Conservation (phyloP, 1,284 basidiomycete species). For the Apiotrichum akiyoshidainum region DNA sequence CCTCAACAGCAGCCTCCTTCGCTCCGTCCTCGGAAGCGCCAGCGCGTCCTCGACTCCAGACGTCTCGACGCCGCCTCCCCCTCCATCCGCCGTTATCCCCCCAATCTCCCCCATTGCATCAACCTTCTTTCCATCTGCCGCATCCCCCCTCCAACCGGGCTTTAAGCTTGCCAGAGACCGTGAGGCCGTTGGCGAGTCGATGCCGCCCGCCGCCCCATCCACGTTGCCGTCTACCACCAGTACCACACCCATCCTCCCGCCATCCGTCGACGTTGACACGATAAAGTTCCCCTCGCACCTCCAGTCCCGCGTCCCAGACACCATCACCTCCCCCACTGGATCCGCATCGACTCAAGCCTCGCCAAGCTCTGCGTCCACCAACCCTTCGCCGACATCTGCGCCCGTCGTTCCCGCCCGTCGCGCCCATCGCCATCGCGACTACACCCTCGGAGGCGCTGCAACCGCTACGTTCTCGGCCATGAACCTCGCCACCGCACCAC, state of each 20-base stretch:
- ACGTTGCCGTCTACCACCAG: background rate
- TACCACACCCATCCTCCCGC: background rate
- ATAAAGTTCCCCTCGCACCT: constrained; percentile 32
- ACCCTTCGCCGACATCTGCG: constrained; percentile 1
- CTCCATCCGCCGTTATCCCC: background rate
- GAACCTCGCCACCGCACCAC: constrained; percentile 15
- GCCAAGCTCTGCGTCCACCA: constrained; percentile 4
- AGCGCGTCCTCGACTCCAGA: background rate
- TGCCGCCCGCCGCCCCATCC: constrained; percentile 1
- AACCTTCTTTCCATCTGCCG: background rate
- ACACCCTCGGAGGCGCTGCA: constrained; percentile 14
- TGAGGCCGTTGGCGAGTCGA: background rate
- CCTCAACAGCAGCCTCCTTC: background rate
- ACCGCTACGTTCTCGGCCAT: constrained; percentile 11
- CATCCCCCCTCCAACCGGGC: constrained; percentile 3
- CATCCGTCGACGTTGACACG: constrained; percentile 27
- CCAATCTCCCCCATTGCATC: background rate
- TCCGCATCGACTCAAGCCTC: background rate
- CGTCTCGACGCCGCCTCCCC: background rate
- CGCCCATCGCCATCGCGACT: constrained; percentile 21
- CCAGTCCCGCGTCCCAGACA: constrained; percentile 19
- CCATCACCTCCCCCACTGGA: background rate
- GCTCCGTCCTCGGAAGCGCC: background rate
- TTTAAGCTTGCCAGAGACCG: constrained; percentile 4
- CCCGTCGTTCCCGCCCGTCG: constrained; percentile 20